A percentile compares a stretch with the other conserved stretches of the same genome.
phyloP scores from a whole-genome alignment of 352 stramenopile species.

The Phytophthora sojae region DNA sequence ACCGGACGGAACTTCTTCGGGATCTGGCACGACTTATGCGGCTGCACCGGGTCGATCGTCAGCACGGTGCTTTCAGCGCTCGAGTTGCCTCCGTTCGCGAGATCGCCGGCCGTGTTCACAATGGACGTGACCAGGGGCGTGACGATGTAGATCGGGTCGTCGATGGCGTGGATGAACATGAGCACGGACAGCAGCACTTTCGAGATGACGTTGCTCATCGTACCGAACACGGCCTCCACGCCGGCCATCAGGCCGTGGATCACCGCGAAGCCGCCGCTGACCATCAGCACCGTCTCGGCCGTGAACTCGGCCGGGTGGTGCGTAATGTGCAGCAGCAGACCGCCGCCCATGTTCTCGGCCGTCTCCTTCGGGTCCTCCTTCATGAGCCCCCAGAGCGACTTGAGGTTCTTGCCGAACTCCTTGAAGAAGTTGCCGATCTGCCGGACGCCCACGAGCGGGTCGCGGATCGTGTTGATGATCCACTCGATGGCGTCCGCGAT shows the following conservation, averaged over 20 bases:
- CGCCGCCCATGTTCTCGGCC: no score
- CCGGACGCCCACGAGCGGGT: constrained; percentile 15
- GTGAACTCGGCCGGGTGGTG: constrained; percentile 39
- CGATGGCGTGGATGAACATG: constrained; percentile 37
- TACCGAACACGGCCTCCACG: constrained; percentile 26
- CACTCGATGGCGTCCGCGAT: constrained; percentile 19
- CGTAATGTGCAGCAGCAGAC: constrained; percentile 31
- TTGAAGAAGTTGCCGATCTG: constrained; percentile 20
- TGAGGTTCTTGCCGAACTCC: constrained; percentile 26
- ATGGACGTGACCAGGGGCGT: constrained; percentile 34
- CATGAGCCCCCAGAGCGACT: constrained; percentile 25
- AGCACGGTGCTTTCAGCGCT: constrained; percentile 4
- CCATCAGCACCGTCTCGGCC: constrained; percentile 29
- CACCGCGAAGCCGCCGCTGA: constrained; percentile 23
- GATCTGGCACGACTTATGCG: constrained; percentile 22
- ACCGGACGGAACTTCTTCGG: constrained; percentile 22
- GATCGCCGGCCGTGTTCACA: constrained; percentile 16
- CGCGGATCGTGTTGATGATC: constrained; percentile 21
- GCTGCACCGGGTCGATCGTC: constrained; percentile 14
- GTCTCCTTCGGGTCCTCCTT: constrained; percentile 30
- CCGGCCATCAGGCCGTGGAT: constrained; percentile 31
- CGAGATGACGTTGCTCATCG: constrained; percentile 27
- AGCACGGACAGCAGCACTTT: constrained; percentile 27
- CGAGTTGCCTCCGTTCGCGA: not conserved
- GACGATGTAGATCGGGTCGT: no score